These are phyloP conservation scores for Calendula officinalis DNA, from an alignment of 129 eudicot species.

Conservation along the genomic window DNA sequence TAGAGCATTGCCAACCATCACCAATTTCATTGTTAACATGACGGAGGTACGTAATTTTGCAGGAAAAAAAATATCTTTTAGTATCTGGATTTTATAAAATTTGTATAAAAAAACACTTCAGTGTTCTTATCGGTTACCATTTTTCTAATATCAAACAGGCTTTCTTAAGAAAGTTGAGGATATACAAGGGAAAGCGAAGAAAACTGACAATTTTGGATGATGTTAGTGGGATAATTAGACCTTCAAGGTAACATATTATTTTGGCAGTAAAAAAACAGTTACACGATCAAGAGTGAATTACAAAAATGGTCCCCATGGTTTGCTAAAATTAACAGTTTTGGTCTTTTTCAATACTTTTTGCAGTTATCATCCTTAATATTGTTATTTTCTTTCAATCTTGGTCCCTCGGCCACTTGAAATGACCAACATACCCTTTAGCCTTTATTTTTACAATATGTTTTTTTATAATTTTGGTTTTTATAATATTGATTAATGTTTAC, in stretches of 20 bases:
- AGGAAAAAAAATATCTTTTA: neutral
- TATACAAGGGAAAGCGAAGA: conserved; percentile 64
- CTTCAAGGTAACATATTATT: conserved; percentile 63
- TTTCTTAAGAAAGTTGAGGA: conserved; percentile 63
- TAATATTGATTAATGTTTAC: conserved; percentile 18
- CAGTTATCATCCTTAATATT: no score
- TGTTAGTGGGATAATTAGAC: conserved; percentile 85
- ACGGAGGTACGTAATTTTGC: conserved; percentile 59
- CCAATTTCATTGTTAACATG: conserved; percentile 89
- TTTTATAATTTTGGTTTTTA: no score
- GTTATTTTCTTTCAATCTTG: no score
- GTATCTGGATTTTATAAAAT: conserved; percentile 11
- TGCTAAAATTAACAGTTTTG: no score
- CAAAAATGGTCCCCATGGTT: no score
- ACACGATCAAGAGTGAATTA: neutral
- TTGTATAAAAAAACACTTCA: conserved; percentile 2
- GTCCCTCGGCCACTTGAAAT: no score
- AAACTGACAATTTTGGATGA: conserved; percentile 81
- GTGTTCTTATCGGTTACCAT: conserved; percentile 3
- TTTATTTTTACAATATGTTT: no score
- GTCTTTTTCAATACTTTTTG: no score
- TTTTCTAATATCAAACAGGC: conserved; percentile 48
- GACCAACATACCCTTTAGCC: no score
- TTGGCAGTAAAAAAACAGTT: conserved; percentile 4
- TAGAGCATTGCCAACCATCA: conserved; percentile 94